phyloP scores from a whole-genome alignment of 495 filamentous ascomycete genomes.

The Talaromyces ruber region DNA sequence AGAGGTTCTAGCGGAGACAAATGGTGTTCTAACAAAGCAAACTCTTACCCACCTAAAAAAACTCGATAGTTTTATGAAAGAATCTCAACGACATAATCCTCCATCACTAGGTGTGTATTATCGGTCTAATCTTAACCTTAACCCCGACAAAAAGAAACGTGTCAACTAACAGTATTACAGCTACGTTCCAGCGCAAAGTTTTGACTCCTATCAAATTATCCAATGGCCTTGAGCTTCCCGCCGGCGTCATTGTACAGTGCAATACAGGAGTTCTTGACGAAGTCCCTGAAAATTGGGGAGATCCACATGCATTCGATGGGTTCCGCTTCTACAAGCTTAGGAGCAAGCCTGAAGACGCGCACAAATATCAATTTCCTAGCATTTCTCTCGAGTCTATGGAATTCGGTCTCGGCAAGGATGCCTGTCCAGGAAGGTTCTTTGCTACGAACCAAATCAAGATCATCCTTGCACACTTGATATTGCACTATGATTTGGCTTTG shows the following conservation, averaged over 20 bases:
- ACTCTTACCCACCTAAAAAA: constrained; percentile 11
- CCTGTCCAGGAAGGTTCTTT: constrained; percentile 48
- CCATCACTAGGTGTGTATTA: constrained; percentile 24
- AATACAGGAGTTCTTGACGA: constrained; percentile 8
- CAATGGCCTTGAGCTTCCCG: constrained; percentile 26
- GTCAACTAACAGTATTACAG: background rate
- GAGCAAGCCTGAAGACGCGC: constrained; percentile 12
- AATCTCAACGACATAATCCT: constrained; percentile 31
- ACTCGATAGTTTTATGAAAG: constrained; percentile 41
- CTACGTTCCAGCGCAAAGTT: constrained; percentile 11
- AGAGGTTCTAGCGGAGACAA: constrained; percentile 5
- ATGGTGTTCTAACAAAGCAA: constrained; percentile 2
- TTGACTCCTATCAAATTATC: constrained; percentile 20
- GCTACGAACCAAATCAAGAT: constrained; percentile 41
- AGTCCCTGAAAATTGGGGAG: constrained; percentile 21
- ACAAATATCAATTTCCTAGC: constrained; percentile 6
- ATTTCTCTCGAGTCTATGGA: constrained; percentile 5
- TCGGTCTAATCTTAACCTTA: too few species aligned
- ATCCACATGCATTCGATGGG: constrained; percentile 25
- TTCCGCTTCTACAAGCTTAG: constrained; percentile 24
- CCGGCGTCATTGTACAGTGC: constrained; percentile 9
- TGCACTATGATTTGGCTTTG: constrained; percentile 20
- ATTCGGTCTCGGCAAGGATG: constrained; percentile 27
- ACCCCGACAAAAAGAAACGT: too few species aligned
- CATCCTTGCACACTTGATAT: constrained; percentile 28